Percentiles rank a stretch among this genome's conserved stretches.
Conservation (phyloP, 2,329 filamentous ascomycete species). For the Exophiala oligosperma region DNA sequence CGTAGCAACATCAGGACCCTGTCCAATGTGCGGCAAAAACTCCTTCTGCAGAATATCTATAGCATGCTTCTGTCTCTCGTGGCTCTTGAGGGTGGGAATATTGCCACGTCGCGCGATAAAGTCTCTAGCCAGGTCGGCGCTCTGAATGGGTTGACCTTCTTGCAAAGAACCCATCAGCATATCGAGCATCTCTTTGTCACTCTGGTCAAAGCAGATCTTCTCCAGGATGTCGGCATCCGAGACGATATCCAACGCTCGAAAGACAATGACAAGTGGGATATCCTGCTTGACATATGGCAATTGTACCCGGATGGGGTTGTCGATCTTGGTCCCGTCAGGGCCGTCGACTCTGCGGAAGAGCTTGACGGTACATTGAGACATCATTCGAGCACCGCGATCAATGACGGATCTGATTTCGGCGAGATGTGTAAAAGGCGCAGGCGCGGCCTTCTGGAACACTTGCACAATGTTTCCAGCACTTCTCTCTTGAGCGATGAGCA, state of each 20-base stretch:
- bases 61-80: conserved; percentile 87
- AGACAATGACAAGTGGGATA: conserved; percentile 91
- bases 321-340: conserved; percentile 45
- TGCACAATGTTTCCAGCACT: conserved; percentile 98
- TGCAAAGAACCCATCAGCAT: conserved; percentile 97
- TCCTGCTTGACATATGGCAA: conserved; percentile 93
- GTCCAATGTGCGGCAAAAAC: conserved; percentile 92
- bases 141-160: conserved; percentile 94
- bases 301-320: conserved; percentile 69
- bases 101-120: conserved; percentile 92
- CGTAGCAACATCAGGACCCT: conserved; percentile 90
- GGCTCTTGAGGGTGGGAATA: conserved; percentile 67
- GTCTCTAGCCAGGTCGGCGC: conserved; percentile 89
- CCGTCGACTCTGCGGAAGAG: conserved; percentile 81
- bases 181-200: conserved; percentile 95
- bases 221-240: conserved; percentile 98
- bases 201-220: conserved; percentile 94
- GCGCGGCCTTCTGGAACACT: conserved; percentile 95
- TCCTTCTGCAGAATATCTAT: conserved; percentile 97
- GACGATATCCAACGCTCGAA: conserved; percentile 91
- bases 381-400: conserved; percentile 91
- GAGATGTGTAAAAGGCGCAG: conserved; percentile 88
- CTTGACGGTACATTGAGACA: conserved; percentile 90
- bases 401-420: conserved; percentile 96
- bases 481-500: conserved; percentile 94